phyloP scores from a whole-genome alignment of 768 basidiomycete species.

The Amanita rimosa region DNA sequence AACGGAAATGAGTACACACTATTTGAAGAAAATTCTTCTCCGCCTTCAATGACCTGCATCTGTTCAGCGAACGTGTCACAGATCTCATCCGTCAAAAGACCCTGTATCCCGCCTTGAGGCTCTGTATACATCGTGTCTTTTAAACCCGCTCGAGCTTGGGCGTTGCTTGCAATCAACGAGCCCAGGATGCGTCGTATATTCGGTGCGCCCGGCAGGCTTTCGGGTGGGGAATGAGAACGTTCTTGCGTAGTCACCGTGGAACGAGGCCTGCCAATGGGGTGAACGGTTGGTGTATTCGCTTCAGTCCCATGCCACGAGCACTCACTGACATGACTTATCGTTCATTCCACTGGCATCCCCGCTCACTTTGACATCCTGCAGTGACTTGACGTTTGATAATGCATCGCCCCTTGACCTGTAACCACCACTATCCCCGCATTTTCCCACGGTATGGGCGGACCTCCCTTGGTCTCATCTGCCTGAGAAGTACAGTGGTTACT shows the following conservation, averaged over 20 bases:
- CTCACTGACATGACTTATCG: constrained; percentile 3
- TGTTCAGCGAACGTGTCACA: constrained; percentile 15
- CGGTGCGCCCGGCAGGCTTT: neutral
- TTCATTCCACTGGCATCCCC: neutral
- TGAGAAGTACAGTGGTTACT: no score
- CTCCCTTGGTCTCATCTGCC: no score
- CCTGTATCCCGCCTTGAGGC: constrained; percentile 8
- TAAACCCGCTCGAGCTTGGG: neutral
- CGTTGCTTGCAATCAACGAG: neutral
- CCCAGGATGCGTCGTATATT: neutral
- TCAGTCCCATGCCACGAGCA: neutral
- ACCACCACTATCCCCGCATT: no score
- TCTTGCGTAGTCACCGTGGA: neutral
- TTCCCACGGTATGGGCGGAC: no score
- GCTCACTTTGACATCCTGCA: neutral
- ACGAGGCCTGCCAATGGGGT: neutral
- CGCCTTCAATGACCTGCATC: constrained; percentile 7
- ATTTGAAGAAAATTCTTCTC: neutral
- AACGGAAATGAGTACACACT: neutral
- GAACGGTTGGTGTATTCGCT: no score
- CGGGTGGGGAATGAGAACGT: neutral
- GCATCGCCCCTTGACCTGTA: no score
- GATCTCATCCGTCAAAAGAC: constrained; percentile 16
- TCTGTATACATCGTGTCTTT: neutral
- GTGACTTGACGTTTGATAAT: neutral